These are phyloP conservation scores for Rutstroemia sp. DNA, from an alignment of 2,329 filamentous ascomycete species.

Conservation along the genomic window DNA sequence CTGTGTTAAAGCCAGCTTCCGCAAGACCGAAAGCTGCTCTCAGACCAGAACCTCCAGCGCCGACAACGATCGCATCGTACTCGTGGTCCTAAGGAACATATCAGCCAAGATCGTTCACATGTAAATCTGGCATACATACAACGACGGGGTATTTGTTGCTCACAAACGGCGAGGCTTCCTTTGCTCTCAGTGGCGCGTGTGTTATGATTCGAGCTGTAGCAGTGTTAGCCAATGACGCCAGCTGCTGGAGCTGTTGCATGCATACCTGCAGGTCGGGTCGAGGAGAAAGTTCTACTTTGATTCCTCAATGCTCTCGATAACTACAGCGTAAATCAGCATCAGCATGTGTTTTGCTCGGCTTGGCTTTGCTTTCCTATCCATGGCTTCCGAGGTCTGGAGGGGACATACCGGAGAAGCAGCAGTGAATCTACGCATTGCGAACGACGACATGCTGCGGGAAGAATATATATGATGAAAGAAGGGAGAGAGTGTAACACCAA, in stretches of 20 bases:
- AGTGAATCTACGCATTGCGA: conserved; percentile 55
- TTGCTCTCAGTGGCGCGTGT: conserved; percentile 79
- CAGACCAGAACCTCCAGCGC: conserved; percentile 55
- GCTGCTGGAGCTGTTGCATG: background rate
- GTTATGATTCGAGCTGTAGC: conserved; percentile 71
- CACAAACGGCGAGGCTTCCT: conserved; percentile 83
- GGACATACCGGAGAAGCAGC: conserved; percentile 48
- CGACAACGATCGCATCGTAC: conserved; percentile 80
- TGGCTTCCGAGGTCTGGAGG: conserved; percentile 9
- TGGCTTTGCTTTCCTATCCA: background rate
- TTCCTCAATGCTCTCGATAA: conserved; percentile 38
- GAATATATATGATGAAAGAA: conserved; percentile 7
- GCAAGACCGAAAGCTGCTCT: conserved; percentile 57
- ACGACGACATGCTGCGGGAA: conserved; percentile 50
- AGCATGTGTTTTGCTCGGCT: conserved; percentile 13
- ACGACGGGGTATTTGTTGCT: conserved; percentile 92
- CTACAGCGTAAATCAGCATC: conserved; percentile 20
- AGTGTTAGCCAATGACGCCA: conserved; percentile 14
- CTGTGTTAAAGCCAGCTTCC: conserved; percentile 57
- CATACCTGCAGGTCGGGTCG: conserved; percentile 72
- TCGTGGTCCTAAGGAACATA: conserved; percentile 68
- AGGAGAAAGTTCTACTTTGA: conserved; percentile 75
- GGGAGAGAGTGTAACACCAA: conserved; percentile 11
- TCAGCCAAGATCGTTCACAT: conserved; percentile 11
- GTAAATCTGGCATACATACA: conserved; percentile 38